Evolutionary conservation across 305 asterid species (phyloP), one percentile per base, ranked within the genome.

Genomic region (Solanum chacoense): DNA sequence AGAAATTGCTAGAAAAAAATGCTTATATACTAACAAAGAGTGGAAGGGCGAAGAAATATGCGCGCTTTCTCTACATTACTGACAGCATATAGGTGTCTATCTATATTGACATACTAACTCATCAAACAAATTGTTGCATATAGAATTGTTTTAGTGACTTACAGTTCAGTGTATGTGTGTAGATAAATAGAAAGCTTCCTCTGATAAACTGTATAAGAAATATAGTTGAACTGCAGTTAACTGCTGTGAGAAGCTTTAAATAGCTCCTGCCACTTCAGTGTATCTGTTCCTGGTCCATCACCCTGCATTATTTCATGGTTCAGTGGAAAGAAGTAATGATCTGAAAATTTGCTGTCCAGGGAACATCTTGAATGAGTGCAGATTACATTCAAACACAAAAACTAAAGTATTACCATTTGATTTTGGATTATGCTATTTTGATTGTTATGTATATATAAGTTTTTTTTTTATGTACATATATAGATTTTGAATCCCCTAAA

Each of bases 261-360:
- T 90, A 97, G 91, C 80, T 94, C 94, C 86, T 89, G 84, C 99
- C 98, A 97, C 93, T 94, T 94, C 77, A 89, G 85, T 36, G 90
- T 91, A 91, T 95, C 98, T 67, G 88, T 95, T 92, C 98, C 98
- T 0, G 99, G 99, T 87, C 99, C 99, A 74, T 97, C 98, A 22
- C 98, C 99, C 98, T 96, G 94, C 94, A 87, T 78, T 72, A 40
- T 5, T 88, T 90, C 42, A 50, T 32, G 84, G 86, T 83, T 13
- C 40, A 71, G 38, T 8, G 31, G 40, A 81, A 81, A 28, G 35
- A 34, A 34, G 35, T 34, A 34, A 34, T 26, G 67, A 26, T 42
- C 77, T 26, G 73, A 28, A 26, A 86, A 55, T 22, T 45, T 45
- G 29, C 29, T 20, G 29, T 29, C 35, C 35, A 34, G 35, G 35